These are phyloP conservation scores for Capronia epimyces DNA, from an alignment of 2,329 filamentous ascomycete species.

Conservation along the genomic window DNA sequence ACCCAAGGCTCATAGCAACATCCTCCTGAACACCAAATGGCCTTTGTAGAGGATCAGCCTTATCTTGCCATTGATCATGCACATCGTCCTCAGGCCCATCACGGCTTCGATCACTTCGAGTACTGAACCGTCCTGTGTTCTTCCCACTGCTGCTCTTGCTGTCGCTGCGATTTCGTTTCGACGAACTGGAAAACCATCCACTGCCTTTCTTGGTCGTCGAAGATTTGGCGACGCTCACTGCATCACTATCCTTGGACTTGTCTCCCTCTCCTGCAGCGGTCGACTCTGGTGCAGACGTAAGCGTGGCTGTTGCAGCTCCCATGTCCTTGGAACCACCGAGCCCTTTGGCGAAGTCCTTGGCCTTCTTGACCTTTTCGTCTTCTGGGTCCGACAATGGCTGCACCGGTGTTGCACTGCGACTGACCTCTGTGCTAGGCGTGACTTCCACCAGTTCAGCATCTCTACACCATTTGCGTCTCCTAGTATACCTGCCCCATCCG, in stretches of 20 bases:
- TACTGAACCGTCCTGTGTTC: slow-evolving; percentile 23
- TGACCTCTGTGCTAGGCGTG: slow-evolving; percentile 41
- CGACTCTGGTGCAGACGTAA: not conserved
- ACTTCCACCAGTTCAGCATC: slow-evolving; percentile 91
- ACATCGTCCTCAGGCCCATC: slow-evolving; percentile 27
- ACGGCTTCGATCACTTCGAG: slow-evolving; percentile 21
- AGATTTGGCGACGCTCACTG: slow-evolving; percentile 9
- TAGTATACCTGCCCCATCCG: slow-evolving; percentile 90
- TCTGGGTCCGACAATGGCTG: slow-evolving; percentile 18
- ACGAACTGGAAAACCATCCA: slow-evolving; percentile 21
- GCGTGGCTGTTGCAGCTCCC: not conserved
- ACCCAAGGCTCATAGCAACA: slow-evolving; percentile 24
- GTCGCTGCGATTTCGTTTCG: slow-evolving; percentile 22
- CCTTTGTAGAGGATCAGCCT: slow-evolving; percentile 4
- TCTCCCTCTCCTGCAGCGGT: slow-evolving; percentile 1
- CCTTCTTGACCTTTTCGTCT: slow-evolving; percentile 21
- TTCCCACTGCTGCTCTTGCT: slow-evolving; percentile 25
- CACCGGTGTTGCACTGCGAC: slow-evolving; percentile 39
- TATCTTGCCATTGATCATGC: slow-evolving; percentile 24
- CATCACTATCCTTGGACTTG: slow-evolving; percentile 15
- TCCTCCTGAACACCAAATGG: slow-evolving; percentile 23
- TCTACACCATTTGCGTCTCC: slow-evolving; percentile 90
- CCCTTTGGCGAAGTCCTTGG: slow-evolving; percentile 22
- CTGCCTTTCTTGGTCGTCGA: slow-evolving; percentile 12
- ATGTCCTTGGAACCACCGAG: slow-evolving; percentile 10